These are phyloP conservation scores for Pseudogymnoascus sp. DNA, from an alignment of 2,329 filamentous ascomycete species.

Conservation along the genomic window DNA sequence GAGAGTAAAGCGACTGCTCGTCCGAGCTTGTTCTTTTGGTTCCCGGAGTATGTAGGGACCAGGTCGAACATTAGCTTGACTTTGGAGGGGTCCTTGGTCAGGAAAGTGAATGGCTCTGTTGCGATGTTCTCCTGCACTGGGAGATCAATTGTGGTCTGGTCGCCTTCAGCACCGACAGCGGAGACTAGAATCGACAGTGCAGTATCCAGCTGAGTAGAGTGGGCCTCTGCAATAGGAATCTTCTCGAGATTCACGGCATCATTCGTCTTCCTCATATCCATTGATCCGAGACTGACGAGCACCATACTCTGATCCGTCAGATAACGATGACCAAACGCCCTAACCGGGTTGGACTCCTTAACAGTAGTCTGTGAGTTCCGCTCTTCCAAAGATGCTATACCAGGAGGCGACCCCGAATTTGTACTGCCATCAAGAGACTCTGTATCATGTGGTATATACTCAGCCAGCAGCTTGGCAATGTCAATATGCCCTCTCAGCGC, in stretches of 20 bases:
- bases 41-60: conserved; percentile 88
- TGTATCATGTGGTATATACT: conserved; percentile 20
- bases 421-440: conserved; percentile 21
- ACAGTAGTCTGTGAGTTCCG: conserved; percentile 41
- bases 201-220: conserved; percentile 89
- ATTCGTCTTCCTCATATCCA: conserved; percentile 80
- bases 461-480: conserved; percentile 64
- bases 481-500: conserved; percentile 79
- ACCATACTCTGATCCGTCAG: conserved; percentile 83
- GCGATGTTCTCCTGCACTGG: conserved; percentile 90
- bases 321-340: conserved; percentile 94
- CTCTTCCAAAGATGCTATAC: conserved; percentile 54
- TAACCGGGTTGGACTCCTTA: conserved; percentile 67
- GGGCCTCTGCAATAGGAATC: conserved; percentile 79
- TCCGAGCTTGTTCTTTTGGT: conserved; percentile 80
- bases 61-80: conserved; percentile 93
- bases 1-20: conserved; percentile 83
- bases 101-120: conserved; percentile 89
- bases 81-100: conserved; percentile 64
- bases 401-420: conserved; percentile 37
- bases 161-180: conserved; percentile 74
- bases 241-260: conserved; percentile 80
- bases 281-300: conserved; percentile 84
- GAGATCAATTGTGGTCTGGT: conserved; percentile 82
- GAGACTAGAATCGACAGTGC: conserved; percentile 87